Evolutionary conservation across 1,139 yeast species (phyloP).

Genomic region (Yamadazyma friedrichii): DNA sequence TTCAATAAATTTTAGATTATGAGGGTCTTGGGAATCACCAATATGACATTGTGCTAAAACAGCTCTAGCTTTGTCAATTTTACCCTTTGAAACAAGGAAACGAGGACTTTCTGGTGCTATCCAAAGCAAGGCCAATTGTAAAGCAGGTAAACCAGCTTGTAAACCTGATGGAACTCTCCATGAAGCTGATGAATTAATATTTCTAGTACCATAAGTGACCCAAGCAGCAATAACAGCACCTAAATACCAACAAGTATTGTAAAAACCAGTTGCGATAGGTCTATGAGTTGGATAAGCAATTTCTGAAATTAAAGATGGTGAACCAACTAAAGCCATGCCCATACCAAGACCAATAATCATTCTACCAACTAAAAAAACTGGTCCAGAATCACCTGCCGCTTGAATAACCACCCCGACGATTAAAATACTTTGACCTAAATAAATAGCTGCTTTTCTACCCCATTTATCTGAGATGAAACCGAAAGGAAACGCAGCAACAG

Average conservation of each 20-base stretch:
- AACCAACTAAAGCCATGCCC: conserved; percentile 33
- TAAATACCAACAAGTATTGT: conserved; percentile 48
- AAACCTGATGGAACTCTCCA: conserved; percentile 49
- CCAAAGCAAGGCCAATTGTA: conserved; percentile 15
- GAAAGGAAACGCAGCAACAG: conserved; percentile 16
- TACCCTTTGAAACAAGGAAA: conserved; percentile 40
- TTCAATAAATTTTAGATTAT: conserved; percentile 28
- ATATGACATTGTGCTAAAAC: conserved; percentile 20
- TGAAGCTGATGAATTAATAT: conserved; percentile 8
- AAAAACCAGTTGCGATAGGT: conserved; percentile 41
- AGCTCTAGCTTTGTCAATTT: conserved; percentile 33
- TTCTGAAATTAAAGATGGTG: conserved; percentile 41
- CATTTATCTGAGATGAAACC: conserved; percentile 25
- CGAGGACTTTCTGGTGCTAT: conserved; percentile 62
- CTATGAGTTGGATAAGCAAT: conserved; percentile 48
- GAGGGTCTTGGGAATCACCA: conserved; percentile 17
- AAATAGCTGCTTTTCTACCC: conserved; percentile 34
- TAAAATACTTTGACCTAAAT: conserved; percentile 24
- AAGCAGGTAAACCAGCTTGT: conserved; percentile 28
- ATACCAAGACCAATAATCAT: conserved; percentile 44
- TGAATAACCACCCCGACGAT: conserved; percentile 40
- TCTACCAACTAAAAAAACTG: conserved; percentile 38
- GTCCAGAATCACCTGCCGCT: conserved; percentile 38
- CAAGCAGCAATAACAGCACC: conserved; percentile 57
- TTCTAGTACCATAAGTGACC: conserved; percentile 48